Evolutionary conservation across 768 basidiomycete genomes (phyloP).

Genomic region (Lactifluus hygrophoroides): DNA sequence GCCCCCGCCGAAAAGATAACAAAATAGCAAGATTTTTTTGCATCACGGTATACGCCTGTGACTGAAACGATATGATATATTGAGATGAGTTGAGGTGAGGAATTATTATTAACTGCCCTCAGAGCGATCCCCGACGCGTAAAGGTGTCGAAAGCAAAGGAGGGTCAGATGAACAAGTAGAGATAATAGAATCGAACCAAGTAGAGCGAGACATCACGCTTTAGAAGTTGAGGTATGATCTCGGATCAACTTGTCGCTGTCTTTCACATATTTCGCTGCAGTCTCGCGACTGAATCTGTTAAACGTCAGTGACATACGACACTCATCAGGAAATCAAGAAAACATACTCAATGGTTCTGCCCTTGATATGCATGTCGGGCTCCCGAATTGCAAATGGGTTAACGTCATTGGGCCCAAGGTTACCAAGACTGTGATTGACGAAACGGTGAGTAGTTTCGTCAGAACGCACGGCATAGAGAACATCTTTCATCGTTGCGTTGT

Average conservation of each 20-base stretch:
- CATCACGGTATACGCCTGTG: not conserved
- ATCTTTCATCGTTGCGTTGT: constrained; percentile 73
- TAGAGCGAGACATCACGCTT: not conserved
- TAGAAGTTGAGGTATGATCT: not conserved
- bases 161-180: not conserved
- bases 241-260: constrained; percentile 7
- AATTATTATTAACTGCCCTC: not conserved
- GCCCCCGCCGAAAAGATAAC: not conserved
- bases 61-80: not conserved
- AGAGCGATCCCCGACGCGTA: not conserved
- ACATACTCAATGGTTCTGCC: constrained; percentile 61
- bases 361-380: constrained; percentile 80
- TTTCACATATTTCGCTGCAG: constrained; percentile 12
- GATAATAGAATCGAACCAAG: not conserved
- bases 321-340: not conserved
- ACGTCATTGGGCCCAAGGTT: constrained; percentile 75
- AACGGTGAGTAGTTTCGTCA: constrained; percentile 89
- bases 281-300: constrained; percentile 13
- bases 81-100: not conserved
- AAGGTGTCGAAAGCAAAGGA: not conserved
- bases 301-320: constrained; percentile 7
- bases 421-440: constrained; percentile 93
- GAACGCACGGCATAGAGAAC: constrained; percentile 88
- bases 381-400: constrained; percentile 83
- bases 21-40: not conserved